These are phyloP conservation scores for Eudorina sp. DNA, from an alignment of 139 green algal genomes.

Conservation along the genomic window DNA sequence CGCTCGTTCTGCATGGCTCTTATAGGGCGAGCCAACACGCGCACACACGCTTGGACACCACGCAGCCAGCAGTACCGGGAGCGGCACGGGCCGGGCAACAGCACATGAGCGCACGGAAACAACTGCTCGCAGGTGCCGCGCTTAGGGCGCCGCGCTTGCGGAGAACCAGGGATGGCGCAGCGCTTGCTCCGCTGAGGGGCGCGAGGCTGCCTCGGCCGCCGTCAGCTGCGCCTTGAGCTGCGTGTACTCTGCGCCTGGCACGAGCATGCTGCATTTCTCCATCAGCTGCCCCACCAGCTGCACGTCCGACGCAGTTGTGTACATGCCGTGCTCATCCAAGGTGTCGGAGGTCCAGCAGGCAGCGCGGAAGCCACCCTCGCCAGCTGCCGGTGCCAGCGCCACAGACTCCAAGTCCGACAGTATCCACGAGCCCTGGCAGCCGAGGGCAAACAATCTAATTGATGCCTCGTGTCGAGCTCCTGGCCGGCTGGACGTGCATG, in stretches of 20 bases:
- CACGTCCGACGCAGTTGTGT: conserved; percentile 14
- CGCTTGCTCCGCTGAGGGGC: neutral
- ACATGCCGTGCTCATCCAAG: conserved; percentile 11
- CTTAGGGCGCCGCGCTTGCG: neutral
- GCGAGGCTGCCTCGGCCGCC: neutral
- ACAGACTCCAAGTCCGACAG: conserved; percentile 10
- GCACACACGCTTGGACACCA: too few relatives aligned
- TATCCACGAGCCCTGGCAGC: conserved; percentile 5
- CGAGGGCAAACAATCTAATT: neutral
- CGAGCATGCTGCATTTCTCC: neutral
- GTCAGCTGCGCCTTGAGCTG: conserved; percentile 19
- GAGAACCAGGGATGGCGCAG: conserved; percentile 17
- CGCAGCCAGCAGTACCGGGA: too few relatives aligned
- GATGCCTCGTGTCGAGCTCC: neutral
- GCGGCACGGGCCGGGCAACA: too few relatives aligned
- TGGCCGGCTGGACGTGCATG: neutral
- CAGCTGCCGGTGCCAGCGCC: neutral
- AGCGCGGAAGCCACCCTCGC: conserved; percentile 2
- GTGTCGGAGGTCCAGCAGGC: conserved; percentile 8
- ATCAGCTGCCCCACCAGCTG: conserved; percentile 16
- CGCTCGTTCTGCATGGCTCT: too few relatives aligned
- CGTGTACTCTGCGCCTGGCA: neutral
- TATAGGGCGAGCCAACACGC: too few relatives aligned
- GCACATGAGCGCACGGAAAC: neutral
- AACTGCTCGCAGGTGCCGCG: neutral